Evolutionary conservation across 2,329 filamentous ascomycete genomes (phyloP), one percentile per base, ranked within the genome.

Genomic region (Delphinella strobiligena): DNA sequence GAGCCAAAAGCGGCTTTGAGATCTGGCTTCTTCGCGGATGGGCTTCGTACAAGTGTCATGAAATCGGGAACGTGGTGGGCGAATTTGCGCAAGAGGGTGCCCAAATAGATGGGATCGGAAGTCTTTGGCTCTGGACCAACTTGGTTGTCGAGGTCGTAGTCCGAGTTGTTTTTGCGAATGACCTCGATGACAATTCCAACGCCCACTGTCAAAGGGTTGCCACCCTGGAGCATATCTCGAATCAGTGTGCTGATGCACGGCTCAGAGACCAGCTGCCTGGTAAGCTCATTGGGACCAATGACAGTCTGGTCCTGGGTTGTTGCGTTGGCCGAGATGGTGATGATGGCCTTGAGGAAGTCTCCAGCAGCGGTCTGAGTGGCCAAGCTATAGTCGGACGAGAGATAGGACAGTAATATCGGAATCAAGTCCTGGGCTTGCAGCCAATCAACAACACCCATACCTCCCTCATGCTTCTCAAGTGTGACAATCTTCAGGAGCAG

Each of bases 271-370:
- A 98, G 72, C 61, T 98, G 87, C 31, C 91, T 80, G 4, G 91
- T 98, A 36, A 98, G 74, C 56, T 94, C 91, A 58, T 98, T 98
- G 3, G 91, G 91, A 3, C 91, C 91, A 56, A 98, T 96, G 53
- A 93, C 95, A n/a, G 89, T 91, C 58, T 95, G 88, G 54, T 98
- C 91, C 54, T 95, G 93, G 51, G 94, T 91, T 1, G 89, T 95
- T 3, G 91, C 91, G 55, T 98, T 98, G 45, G 91, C 91, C 1
- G 91, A 96, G 43, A 98, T 95, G 18, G 91, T 98, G 49, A 98
- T 96, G 56, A 98, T 95, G 31, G 91, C 91, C 61, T 98, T 98
- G 52, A 98, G 74, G 51, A 98, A 98, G 57, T 98, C 91, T 32
- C 91, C 91, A 1, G 91, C 91, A 0, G 91, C 93, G 0, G 91